Evolutionary conservation across 441 rosid species (phyloP).

Genomic region (Arabidopsis hybrid): DNA sequence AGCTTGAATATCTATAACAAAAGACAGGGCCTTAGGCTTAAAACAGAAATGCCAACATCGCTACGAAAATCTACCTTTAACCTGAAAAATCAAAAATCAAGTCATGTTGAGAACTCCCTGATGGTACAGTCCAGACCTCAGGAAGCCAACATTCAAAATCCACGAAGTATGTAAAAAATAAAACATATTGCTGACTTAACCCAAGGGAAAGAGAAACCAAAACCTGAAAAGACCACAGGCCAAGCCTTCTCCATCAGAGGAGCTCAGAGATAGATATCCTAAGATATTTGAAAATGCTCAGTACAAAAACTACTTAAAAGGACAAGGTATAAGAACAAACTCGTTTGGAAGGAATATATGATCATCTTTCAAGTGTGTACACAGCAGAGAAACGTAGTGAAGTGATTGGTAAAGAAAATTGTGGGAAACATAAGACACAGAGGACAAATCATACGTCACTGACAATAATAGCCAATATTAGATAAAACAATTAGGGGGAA

Average conservation of each 20-base stretch:
- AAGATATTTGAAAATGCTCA: neutral
- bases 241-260: neutral
- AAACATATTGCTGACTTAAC: neutral
- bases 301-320: constrained; percentile 4
- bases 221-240: neutral
- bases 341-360: neutral
- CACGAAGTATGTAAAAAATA: neutral
- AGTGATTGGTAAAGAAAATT: neutral
- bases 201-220: neutral
- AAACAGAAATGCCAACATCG: too few relatives aligned
- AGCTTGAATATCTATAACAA: neutral
- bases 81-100: too few relatives aligned
- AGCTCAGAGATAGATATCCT: neutral
- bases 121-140: too few relatives aligned
- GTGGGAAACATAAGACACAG: neutral
- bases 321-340: neutral
- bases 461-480: constrained; percentile 1
- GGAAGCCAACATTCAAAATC: too few relatives aligned
- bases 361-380: neutral
- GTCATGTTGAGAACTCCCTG: too few relatives aligned
- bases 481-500: too few relatives aligned
- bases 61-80: too few relatives aligned
- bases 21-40: neutral
- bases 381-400: neutral
- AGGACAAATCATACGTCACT: constrained; percentile 12